Evolutionary conservation across 2,329 filamentous ascomycete species (phyloP).

Genomic region (Diaporthe ampelina): DNA sequence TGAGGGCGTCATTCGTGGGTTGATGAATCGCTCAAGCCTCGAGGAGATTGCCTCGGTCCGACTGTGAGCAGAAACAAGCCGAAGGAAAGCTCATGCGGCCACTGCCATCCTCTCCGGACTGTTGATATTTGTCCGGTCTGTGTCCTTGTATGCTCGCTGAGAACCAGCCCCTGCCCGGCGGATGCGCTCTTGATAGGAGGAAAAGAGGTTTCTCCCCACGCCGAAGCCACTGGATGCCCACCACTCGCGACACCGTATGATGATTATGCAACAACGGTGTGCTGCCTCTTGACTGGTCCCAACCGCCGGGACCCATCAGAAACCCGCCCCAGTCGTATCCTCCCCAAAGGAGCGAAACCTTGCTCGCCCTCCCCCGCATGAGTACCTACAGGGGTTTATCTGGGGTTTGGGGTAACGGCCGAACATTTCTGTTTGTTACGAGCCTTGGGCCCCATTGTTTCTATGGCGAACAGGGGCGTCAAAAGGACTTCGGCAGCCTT

Average conservation of each 20-base stretch:
- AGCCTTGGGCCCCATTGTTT: conserved; percentile 1
- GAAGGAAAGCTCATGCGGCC: not conserved
- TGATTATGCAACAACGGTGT: not conserved
- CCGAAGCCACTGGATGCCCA: conserved; percentile 26
- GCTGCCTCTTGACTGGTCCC: conserved; percentile 9
- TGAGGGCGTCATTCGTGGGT: conserved; percentile 15
- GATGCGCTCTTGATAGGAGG: conserved; percentile 40
- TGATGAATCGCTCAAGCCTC: not conserved
- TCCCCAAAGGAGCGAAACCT: conserved; percentile 4
- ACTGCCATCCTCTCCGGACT: not conserved
- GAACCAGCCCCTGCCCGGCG: not conserved
- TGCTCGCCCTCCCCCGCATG: conserved; percentile 33
- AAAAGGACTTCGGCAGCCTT: conserved; percentile 4
- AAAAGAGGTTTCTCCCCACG: conserved; percentile 35
- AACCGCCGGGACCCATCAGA: conserved; percentile 8
- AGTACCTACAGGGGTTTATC: conserved; percentile 31
- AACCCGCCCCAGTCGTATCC: not conserved
- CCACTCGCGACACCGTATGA: conserved; percentile 6
- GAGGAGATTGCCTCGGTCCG: conserved; percentile 16
- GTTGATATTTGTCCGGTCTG: not conserved
- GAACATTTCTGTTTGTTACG: conserved; percentile 11
- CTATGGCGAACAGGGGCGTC: conserved; percentile 5
- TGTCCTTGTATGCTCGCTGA: not conserved
- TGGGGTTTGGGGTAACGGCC: conserved; percentile 39
- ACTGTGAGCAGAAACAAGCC: not conserved